These are phyloP conservation scores for Suhomyces vadensis DNA, from an alignment of 805 yeast genomes.

Conservation along the genomic window DNA sequence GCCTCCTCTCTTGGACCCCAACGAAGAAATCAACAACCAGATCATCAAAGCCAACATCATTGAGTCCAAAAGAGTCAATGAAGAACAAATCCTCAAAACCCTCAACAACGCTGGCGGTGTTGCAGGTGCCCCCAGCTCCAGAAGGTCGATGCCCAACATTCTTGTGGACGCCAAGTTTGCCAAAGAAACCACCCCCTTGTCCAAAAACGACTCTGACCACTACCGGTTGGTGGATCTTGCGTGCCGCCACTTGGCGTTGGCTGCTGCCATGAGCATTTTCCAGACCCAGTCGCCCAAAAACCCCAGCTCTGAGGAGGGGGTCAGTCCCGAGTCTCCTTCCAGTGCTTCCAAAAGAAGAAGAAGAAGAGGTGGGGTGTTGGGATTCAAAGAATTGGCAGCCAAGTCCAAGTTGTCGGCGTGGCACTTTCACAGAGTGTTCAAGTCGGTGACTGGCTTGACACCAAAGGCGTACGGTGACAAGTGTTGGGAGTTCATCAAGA, in stretches of 20 bases:
- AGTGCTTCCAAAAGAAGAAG: slow-evolving; percentile 40
- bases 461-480: slow-evolving; percentile 88
- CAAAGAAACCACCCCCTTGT: slow-evolving; percentile 31
- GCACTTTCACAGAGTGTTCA: slow-evolving; percentile 92
- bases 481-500: slow-evolving; percentile 54
- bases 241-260: slow-evolving; percentile 79
- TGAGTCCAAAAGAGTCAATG: slow-evolving; percentile 25
- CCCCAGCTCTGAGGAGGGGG: slow-evolving; percentile 20
- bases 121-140: slow-evolving; percentile 17
- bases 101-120: slow-evolving; percentile 16
- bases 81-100: slow-evolving; percentile 25
- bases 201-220: slow-evolving; percentile 69
- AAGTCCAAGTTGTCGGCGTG: slow-evolving; percentile 83
- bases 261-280: slow-evolving; percentile 57
- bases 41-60: slow-evolving; percentile 39
- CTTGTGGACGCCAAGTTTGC: slow-evolving; percentile 23
- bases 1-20: slow-evolving; percentile 50
- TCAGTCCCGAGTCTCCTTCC: slow-evolving; percentile 12
- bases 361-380: slow-evolving; percentile 76
- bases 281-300: slow-evolving; percentile 22
- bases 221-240: slow-evolving; percentile 71
- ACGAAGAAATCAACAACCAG: slow-evolving; percentile 39
- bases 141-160: slow-evolving; percentile 32
- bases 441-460: slow-evolving; percentile 80
- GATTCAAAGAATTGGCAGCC: slow-evolving; percentile 84